Percentiles rank a stretch among this genome's conserved stretches.
Conservation (phyloP, 495 filamentous ascomycete species). For the Rostrohypoxylon terebratum region DNA sequence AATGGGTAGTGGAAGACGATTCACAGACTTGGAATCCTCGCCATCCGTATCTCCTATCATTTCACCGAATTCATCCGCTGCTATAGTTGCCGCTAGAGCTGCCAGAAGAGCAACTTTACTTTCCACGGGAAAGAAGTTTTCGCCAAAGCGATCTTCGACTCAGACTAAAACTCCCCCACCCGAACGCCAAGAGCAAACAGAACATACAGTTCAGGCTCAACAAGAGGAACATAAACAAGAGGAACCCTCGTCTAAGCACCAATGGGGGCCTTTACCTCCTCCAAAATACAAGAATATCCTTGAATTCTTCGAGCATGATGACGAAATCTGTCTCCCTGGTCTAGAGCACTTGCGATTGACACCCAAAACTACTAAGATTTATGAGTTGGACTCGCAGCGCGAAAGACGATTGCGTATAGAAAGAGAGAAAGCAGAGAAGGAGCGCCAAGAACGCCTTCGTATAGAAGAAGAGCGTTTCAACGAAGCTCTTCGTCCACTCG, state of each 20-base stretch:
- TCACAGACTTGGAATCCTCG: conserved; percentile 8
- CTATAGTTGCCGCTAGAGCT: conserved; percentile 23
- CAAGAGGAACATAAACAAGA: neutral
- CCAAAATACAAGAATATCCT: conserved; percentile 36
- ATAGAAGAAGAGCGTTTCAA: conserved; percentile 36
- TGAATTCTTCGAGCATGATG: conserved; percentile 46
- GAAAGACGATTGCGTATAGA: conserved; percentile 44
- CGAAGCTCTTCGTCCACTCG: conserved; percentile 30
- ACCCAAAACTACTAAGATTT: conserved; percentile 35
- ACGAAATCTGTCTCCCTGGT: conserved; percentile 43
- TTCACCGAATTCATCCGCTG: conserved; percentile 30
- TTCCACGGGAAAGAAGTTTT: conserved; percentile 15
- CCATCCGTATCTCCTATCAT: conserved; percentile 25
- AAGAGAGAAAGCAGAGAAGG: conserved; percentile 29
- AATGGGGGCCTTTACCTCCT: conserved; percentile 21
- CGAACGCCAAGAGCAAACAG: conserved; percentile 13
- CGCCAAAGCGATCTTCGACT: neutral
- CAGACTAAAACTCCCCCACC: conserved; percentile 22
- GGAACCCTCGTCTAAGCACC: too few species aligned
- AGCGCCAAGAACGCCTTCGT: conserved; percentile 32
- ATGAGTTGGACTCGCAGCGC: conserved; percentile 36
- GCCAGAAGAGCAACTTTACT: conserved; percentile 32
- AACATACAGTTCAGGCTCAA: neutral
- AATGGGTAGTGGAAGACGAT: neutral
- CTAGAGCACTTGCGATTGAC: conserved; percentile 25